phyloP scores from a whole-genome alignment of 768 basidiomycete species.

The Galerina sulciceps region DNA sequence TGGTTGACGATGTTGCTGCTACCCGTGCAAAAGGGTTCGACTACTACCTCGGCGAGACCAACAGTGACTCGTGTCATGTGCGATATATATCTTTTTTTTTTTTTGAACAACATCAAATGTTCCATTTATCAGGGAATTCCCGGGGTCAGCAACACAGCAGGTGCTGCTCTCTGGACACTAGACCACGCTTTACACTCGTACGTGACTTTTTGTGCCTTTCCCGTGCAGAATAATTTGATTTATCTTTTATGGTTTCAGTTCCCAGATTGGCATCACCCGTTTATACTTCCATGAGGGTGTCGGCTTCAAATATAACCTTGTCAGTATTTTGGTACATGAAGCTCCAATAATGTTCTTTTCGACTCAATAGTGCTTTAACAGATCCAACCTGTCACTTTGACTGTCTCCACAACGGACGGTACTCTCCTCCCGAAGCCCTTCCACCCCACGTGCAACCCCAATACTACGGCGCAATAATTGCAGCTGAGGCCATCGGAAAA shows the following conservation, averaged over 20 bases:
- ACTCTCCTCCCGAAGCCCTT: conserved; percentile 52
- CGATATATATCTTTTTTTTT: conserved; percentile 4
- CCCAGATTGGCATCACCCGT: conserved; percentile 55
- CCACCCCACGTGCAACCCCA: conserved; percentile 66
- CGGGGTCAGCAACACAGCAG: conserved; percentile 71
- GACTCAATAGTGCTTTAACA: conserved; percentile 20
- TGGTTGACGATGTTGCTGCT: conserved; percentile 56
- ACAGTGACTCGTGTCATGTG: conserved; percentile 53
- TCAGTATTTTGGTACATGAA: conserved; percentile 18
- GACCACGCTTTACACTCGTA: conserved; percentile 67
- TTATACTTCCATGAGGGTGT: conserved; percentile 70
- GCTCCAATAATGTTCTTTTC: not conserved
- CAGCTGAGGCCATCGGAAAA: conserved; percentile 58
- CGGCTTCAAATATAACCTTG: conserved; percentile 74
- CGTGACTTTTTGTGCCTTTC: conserved; percentile 13
- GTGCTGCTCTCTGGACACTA: conserved; percentile 69
- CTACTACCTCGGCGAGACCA: conserved; percentile 71
- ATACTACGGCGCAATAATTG: conserved; percentile 69
- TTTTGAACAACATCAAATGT: not conserved
- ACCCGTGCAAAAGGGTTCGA: conserved; percentile 47
- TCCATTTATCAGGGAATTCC: conserved; percentile 40
- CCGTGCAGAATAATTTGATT: not conserved
- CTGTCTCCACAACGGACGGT: conserved; percentile 61
- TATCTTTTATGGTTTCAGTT: conserved; percentile 19
- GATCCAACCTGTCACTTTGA: conserved; percentile 68